Evolutionary conservation across 2,329 filamentous ascomycete genomes (phyloP).

Genomic region (Curvularia spicifera): DNA sequence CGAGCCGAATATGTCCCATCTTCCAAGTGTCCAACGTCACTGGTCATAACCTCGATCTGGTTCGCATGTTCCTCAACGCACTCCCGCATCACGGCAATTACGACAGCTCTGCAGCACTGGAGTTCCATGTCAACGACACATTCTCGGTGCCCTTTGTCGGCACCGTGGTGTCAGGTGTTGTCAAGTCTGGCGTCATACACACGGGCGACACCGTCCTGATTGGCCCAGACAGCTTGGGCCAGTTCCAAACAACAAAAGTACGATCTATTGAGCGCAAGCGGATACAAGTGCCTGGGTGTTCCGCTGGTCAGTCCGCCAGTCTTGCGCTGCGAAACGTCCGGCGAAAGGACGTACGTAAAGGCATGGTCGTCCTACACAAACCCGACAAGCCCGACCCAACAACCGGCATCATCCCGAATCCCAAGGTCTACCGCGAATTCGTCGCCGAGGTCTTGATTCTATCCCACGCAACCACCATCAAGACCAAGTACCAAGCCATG

Average conservation of each 20-base stretch:
- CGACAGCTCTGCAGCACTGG: slow-evolving; percentile 81
- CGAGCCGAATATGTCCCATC: slow-evolving; percentile 91
- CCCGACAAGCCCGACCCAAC: slow-evolving; percentile 66
- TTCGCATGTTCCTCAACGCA: slow-evolving; percentile 93
- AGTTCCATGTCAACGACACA: slow-evolving; percentile 95
- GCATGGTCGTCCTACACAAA: slow-evolving; percentile 94
- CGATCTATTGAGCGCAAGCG: slow-evolving; percentile 94
- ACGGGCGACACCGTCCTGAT: slow-evolving; percentile 88
- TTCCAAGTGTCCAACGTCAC: slow-evolving; percentile 99
- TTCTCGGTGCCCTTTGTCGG: slow-evolving; percentile 98
- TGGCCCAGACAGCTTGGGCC: slow-evolving; percentile 87
- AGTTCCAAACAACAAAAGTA: slow-evolving; percentile 85
- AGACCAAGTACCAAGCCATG: slow-evolving; percentile 97
- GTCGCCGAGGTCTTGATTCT: slow-evolving; percentile 85
- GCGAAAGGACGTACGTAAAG: slow-evolving; percentile 92
- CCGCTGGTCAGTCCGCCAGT: slow-evolving; percentile 89
- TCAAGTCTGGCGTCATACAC: slow-evolving; percentile 83
- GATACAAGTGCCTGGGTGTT: slow-evolving; percentile 84
- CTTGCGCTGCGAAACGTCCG: slow-evolving; percentile 89
- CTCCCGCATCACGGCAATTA: slow-evolving; percentile 94
- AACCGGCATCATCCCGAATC: slow-evolving; percentile 47
- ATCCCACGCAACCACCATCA: slow-evolving; percentile 95
- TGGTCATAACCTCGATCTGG: slow-evolving; percentile 85
- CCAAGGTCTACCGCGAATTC: slow-evolving; percentile 61
- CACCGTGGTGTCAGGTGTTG: slow-evolving; percentile 92